These are phyloP conservation scores for Conticribra weissflogii DNA, from an alignment of 108 stramenopile species.

Conservation along the genomic window DNA sequence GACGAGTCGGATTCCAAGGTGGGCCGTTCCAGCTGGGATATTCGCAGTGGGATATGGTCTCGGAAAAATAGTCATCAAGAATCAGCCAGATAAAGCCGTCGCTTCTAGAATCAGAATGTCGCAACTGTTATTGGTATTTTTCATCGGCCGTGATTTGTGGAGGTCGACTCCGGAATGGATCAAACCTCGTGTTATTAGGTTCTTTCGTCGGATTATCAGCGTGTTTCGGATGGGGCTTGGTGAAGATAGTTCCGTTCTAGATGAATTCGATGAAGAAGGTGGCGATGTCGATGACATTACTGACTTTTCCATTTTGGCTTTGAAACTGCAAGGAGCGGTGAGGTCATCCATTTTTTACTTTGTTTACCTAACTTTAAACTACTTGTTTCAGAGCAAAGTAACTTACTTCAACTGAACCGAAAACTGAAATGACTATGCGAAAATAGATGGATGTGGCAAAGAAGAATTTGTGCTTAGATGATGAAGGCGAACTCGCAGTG, in stretches of 20 bases:
- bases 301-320: constrained; percentile 19
- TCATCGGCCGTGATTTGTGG: constrained; percentile 48
- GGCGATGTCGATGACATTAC: constrained; percentile 22
- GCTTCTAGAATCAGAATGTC: not conserved
- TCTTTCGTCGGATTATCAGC: not conserved
- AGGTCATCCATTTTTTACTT: not conserved
- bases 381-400: not conserved
- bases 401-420: not conserved
- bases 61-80: not conserved
- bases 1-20: too few species aligned
- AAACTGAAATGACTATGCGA: not conserved
- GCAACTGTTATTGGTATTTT: not conserved
- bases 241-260: constrained; percentile 5
- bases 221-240: not conserved
- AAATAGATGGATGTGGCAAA: constrained; percentile 6
- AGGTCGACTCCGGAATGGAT: constrained; percentile 43
- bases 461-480: constrained; percentile 10
- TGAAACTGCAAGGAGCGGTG: constrained; percentile 21
- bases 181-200: constrained; percentile 29
- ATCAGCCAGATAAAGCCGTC: not conserved
- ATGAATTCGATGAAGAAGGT: not conserved
- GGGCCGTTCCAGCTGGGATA: not conserved
- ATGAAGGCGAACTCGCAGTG: not conserved
- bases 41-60: constrained; percentile 16
- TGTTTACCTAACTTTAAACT: not conserved